These are phyloP conservation scores for Ascosphaera apis DNA, from an alignment of 2,329 filamentous ascomycete species.

Conservation along the genomic window DNA sequence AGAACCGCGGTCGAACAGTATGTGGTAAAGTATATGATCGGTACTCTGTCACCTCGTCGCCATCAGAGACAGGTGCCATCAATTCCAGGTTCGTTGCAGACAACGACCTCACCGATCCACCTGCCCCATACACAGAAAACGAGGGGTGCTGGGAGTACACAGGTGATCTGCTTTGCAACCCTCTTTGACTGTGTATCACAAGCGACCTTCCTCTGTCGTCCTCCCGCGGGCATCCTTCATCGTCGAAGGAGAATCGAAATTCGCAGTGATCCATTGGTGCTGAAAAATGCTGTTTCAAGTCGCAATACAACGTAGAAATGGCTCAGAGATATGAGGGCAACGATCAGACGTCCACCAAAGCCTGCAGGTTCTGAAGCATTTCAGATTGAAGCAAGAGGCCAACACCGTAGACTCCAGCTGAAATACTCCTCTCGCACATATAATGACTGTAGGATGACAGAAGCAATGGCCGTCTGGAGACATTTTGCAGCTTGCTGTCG, in stretches of 20 bases:
- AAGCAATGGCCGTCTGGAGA: too few species aligned
- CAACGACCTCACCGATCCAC: neutral
- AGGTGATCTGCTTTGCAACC: neutral
- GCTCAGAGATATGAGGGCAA: too few species aligned
- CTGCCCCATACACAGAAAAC: neutral
- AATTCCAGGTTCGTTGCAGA: neutral
- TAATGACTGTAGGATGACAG: too few species aligned
- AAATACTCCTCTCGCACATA: too few species aligned
- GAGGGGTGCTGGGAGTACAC: neutral
- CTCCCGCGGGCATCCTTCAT: neutral
- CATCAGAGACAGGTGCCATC: neutral
- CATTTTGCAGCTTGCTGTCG: too few species aligned
- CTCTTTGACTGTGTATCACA: neutral
- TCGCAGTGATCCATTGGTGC: neutral
- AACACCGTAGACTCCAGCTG: too few species aligned
- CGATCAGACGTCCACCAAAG: too few species aligned
- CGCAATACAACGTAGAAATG: too few species aligned
- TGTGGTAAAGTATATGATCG: neutral
- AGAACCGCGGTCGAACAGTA: neutral
- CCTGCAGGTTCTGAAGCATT: too few species aligned
- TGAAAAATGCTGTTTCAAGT: too few species aligned
- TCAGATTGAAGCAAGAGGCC: too few species aligned
- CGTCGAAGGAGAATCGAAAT: neutral
- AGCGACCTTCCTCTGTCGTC: neutral
- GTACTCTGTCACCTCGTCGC: neutral